Conservation (phyloP, 2,329 filamentous ascomycete genomes). For the Beauveria sp. region DNA sequence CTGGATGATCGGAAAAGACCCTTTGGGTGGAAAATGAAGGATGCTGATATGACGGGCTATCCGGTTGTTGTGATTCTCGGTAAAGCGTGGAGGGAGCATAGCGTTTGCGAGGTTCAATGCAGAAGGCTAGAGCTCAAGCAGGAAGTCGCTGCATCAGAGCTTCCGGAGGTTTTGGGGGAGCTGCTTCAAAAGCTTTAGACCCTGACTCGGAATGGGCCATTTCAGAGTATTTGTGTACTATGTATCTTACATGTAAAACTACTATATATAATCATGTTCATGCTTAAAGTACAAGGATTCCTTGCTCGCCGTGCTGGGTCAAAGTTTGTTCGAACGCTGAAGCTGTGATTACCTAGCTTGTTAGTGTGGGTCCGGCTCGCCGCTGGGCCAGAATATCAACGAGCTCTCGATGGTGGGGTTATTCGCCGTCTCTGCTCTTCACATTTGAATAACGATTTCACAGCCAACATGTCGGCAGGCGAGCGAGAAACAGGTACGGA, state of each 20-base stretch:
- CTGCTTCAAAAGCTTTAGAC: conserved; percentile 43
- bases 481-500: conserved; percentile 8
- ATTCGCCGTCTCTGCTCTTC: not conserved
- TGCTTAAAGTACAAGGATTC: not conserved
- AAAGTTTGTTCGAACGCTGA: not conserved
- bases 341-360: not conserved
- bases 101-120: conserved; percentile 71
- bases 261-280: not conserved
- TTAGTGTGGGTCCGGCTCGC: not conserved
- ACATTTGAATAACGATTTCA: not conserved
- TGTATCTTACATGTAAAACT: not conserved
- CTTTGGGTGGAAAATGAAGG: conserved; percentile 78
- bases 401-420: conserved; percentile 8
- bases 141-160: conserved; percentile 42
- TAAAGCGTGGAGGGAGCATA: conserved; percentile 52
- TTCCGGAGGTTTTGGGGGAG: conserved; percentile 32
- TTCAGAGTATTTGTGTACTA: not conserved
- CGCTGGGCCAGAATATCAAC: not conserved
- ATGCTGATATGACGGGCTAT: conserved; percentile 85
- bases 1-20: conserved; percentile 65
- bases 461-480: conserved; percentile 7
- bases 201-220: not conserved
- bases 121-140: conserved; percentile 56
- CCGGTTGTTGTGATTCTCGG: conserved; percentile 77
- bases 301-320: too few species aligned